A percentile compares a stretch with the other conserved stretches of the same genome.
These are phyloP conservation scores for Fusarium sp. DNA, from an alignment of 2,329 filamentous ascomycete species.

Conservation along the genomic window DNA sequence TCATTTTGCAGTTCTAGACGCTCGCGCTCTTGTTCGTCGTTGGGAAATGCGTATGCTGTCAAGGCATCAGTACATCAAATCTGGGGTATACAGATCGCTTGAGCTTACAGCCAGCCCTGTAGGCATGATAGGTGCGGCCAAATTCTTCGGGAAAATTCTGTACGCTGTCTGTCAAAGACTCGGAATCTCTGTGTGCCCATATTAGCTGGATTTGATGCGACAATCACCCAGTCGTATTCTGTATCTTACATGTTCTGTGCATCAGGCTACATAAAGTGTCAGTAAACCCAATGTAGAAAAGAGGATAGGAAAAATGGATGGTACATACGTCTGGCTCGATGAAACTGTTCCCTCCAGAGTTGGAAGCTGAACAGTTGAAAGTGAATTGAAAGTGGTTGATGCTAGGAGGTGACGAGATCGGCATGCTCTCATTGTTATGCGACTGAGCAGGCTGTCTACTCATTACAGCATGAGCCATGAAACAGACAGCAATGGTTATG, in stretches of 20 bases:
- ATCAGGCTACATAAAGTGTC: constrained; percentile 40
- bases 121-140: constrained; percentile 62
- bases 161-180: constrained; percentile 58
- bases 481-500: constrained; percentile 11
- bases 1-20: constrained; percentile 57
- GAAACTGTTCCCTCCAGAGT: constrained; percentile 47
- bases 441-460: constrained; percentile 21
- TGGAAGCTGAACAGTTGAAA: constrained; percentile 48
- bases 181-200: constrained; percentile 46
- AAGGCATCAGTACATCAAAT: constrained; percentile 10
- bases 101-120: constrained; percentile 60
- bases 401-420: constrained; percentile 32
- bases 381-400: constrained; percentile 51
- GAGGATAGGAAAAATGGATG: not conserved
- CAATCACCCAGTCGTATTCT: not conserved
- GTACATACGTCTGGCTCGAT: constrained; percentile 52
- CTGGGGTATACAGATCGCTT: not conserved
- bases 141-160: constrained; percentile 57
- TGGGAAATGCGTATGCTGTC: constrained; percentile 61
- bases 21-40: constrained; percentile 58
- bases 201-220: constrained; percentile 26
- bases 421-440: constrained; percentile 24
- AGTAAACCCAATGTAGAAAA: constrained; percentile 20
- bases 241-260: constrained; percentile 44
- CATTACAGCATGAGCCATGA: constrained; percentile 32